Percentiles rank a stretch among this genome's conserved stretches.
These are phyloP conservation scores for Aaosphaeria pasadenensis DNA, from an alignment of 2,329 filamentous ascomycete genomes.

Conservation along the genomic window DNA sequence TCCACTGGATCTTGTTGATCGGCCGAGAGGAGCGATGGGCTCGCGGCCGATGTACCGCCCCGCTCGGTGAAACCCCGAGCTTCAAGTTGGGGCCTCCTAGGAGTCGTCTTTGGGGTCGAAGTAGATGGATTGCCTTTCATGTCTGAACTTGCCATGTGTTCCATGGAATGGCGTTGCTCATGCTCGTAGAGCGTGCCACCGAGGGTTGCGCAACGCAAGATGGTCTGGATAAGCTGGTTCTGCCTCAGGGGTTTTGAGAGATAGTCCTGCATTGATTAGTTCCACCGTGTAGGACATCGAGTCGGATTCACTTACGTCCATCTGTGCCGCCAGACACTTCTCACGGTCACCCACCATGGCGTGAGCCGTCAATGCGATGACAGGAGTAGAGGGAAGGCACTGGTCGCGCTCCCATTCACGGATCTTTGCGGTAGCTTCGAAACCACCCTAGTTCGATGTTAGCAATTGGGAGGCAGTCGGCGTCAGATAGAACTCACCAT, in stretches of 20 bases:
- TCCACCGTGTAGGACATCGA: neutral
- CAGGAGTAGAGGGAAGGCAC: conserved; percentile 79
- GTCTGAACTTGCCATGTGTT: conserved; percentile 25
- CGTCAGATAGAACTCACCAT: conserved; percentile 64
- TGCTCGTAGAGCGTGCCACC: conserved; percentile 80
- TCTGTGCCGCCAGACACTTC: conserved; percentile 97
- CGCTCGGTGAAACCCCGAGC: conserved; percentile 67
- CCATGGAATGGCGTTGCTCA: conserved; percentile 35
- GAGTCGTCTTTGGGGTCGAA: conserved; percentile 11
- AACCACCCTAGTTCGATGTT: conserved; percentile 68
- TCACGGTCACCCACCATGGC: conserved; percentile 98
- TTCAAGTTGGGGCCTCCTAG: conserved; percentile 54
- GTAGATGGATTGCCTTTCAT: conserved; percentile 34
- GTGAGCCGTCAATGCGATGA: conserved; percentile 94
- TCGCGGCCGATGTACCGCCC: conserved; percentile 57
- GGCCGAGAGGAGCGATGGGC: conserved; percentile 60
- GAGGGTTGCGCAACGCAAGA: conserved; percentile 92
- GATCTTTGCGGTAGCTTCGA: conserved; percentile 95
- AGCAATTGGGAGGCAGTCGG: conserved; percentile 19
- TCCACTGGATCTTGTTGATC: conserved; percentile 61
- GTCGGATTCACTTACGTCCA: conserved; percentile 60
- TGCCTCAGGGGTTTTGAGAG: conserved; percentile 95
- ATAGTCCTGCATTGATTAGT: conserved; percentile 62
- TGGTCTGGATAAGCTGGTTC: conserved; percentile 96
- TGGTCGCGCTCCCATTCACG: conserved; percentile 87